Conservation (phyloP, 805 yeast genomes). For the Jamesozyma jinghongensis region DNA sequence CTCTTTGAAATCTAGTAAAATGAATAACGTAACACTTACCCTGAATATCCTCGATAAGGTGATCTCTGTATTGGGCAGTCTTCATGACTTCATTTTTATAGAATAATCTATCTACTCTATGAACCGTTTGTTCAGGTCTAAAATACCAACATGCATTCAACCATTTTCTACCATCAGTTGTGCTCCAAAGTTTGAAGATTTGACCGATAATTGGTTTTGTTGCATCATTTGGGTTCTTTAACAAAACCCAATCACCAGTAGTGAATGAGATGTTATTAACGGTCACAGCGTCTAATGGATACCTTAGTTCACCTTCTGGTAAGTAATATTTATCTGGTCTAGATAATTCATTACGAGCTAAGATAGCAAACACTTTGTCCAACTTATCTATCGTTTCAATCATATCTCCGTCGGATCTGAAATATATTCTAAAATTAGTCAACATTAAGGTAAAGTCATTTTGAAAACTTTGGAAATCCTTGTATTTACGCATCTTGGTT, state of each 20-base stretch:
- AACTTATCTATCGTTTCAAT: slow-evolving; percentile 51
- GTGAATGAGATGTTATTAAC: slow-evolving; percentile 63
- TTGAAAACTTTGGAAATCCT: slow-evolving; percentile 64
- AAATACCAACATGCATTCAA: slow-evolving; percentile 96
- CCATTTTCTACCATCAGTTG: slow-evolving; percentile 69
- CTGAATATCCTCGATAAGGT: slow-evolving; percentile 73
- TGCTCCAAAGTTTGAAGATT: slow-evolving; percentile 82
- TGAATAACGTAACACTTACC: slow-evolving; percentile 94
- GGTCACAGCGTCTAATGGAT: slow-evolving; percentile 68
- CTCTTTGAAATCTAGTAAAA: slow-evolving; percentile 89
- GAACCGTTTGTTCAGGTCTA: slow-evolving; percentile 96
- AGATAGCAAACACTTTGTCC: slow-evolving; percentile 49
- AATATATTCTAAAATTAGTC: slow-evolving; percentile 59
- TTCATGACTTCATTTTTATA: slow-evolving; percentile 93
- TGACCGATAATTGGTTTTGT: slow-evolving; percentile 89
- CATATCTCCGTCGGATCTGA: slow-evolving; percentile 47
- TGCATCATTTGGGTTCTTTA: slow-evolving; percentile 79
- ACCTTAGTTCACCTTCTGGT: slow-evolving; percentile 50
- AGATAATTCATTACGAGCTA: slow-evolving; percentile 59
- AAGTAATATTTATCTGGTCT: slow-evolving; percentile 74
- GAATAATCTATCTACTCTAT: slow-evolving; percentile 79
- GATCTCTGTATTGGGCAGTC: slow-evolving; percentile 95
- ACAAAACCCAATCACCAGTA: slow-evolving; percentile 95
- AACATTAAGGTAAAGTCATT: slow-evolving; percentile 70
- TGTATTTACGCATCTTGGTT: slow-evolving; percentile 76